phyloP scores from a whole-genome alignment of 2,329 filamentous ascomycete genomes.

The Verticillium nubilum region DNA sequence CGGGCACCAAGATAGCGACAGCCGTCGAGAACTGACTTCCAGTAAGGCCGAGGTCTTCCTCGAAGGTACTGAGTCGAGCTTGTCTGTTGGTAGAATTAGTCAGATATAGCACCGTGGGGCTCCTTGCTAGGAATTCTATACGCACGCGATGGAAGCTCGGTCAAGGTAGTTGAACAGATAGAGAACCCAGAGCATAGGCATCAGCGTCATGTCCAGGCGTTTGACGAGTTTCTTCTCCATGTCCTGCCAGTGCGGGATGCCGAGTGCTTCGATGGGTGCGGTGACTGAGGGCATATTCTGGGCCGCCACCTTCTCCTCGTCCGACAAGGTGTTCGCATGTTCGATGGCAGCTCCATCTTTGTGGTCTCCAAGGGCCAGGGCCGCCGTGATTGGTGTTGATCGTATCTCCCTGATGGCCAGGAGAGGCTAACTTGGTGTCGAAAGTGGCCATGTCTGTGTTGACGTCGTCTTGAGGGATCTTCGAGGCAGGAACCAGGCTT shows the following conservation, averaged over 20 bases:
- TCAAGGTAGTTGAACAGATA: slow-evolving; percentile 23
- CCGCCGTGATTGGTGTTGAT: neutral
- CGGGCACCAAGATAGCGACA: slow-evolving; percentile 7
- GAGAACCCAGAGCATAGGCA: slow-evolving; percentile 21
- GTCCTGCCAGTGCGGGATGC: slow-evolving; percentile 13
- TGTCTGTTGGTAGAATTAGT: neutral
- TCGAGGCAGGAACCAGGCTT: too few species aligned
- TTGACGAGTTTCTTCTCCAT: slow-evolving; percentile 14
- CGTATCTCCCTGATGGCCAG: neutral
- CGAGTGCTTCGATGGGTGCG: slow-evolving; percentile 13
- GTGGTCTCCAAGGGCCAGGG: neutral
- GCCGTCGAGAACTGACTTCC: slow-evolving; percentile 4
- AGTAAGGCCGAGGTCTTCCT: neutral
- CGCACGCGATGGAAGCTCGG: slow-evolving; percentile 8
- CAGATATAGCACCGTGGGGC: neutral
- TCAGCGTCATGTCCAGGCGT: slow-evolving; percentile 14
- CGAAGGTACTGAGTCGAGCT: slow-evolving; percentile 1
- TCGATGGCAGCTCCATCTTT: neutral
- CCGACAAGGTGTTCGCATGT: neutral
- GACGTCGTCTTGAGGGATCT: too few species aligned
- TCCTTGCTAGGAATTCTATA: neutral
- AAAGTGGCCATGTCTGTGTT: neutral
- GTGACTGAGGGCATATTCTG: neutral
- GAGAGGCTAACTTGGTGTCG: neutral
- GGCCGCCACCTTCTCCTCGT: neutral